Conservation (phyloP, 2,329 filamentous ascomycete species). For the Aspergillus fijiensis region DNA sequence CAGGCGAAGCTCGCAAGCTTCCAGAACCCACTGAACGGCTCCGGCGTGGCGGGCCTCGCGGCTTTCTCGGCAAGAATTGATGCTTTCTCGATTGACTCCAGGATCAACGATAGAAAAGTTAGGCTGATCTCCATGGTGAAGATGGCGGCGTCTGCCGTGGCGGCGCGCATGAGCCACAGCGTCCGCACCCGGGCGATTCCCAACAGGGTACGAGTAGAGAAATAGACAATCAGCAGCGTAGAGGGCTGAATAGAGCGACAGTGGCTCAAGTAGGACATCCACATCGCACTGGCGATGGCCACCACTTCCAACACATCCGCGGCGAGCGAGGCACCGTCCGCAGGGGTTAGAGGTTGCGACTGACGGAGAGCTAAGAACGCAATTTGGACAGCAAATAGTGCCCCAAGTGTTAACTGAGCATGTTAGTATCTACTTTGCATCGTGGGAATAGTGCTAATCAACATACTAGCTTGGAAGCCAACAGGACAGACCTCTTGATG, state of each 20-base stretch:
- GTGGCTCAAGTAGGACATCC: constrained; percentile 29
- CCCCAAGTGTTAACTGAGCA: not conserved
- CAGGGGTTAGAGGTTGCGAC: not conserved
- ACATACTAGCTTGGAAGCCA: constrained; percentile 1
- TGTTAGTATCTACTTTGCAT: not conserved
- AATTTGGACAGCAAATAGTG: not conserved
- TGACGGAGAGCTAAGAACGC: not conserved
- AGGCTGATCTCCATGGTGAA: constrained; percentile 40
- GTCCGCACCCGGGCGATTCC: constrained; percentile 45
- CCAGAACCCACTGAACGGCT: constrained; percentile 50
- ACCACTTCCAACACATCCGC: constrained; percentile 3
- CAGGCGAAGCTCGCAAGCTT: constrained; percentile 50
- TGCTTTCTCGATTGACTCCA: constrained; percentile 45
- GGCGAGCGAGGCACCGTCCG: not conserved
- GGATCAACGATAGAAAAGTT: constrained; percentile 15
- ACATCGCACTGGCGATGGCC: not conserved
- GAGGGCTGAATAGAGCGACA: constrained; percentile 28
- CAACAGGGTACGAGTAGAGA: constrained; percentile 43
- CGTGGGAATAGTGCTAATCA: not conserved
- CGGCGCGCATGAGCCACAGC: constrained; percentile 27
- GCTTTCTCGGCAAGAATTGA: constrained; percentile 24
- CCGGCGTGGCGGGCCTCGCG: constrained; percentile 31
- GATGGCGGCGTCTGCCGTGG: constrained; percentile 26
- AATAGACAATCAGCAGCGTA: constrained; percentile 37
- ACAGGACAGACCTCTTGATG: not conserved